Base-by-base conservation (phyloP, 805 yeast genomes). In the Phaffomyces thermotolerans region DNA sequence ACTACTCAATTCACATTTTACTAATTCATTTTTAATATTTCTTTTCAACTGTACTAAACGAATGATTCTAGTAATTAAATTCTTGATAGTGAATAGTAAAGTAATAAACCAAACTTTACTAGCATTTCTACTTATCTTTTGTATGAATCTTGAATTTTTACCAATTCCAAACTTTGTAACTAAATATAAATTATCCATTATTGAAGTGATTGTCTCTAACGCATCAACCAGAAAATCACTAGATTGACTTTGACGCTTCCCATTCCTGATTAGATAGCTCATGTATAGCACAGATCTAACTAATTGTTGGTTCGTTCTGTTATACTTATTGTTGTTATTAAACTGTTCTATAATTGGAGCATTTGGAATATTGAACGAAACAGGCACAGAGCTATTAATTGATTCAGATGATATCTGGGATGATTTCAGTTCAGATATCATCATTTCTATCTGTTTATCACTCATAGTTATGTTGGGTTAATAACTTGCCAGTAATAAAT, bases 61-160 rank as follows among this genome's bases (percentile, higher is more conserved):
- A 1, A 44, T 18, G 3, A 52, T 44, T 4, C 40, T 38, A 15
- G 39, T 34, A 15, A 49, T 12, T 1, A 46, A 18, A 7, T 41
- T 47, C 35, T 44, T 49, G 17, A 52, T 41, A 3, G 38, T 46
- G 18, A 52, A 44, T 9, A 52, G 13, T 14, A 52, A 27, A 1
- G 51, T 52, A 1, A 52, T 37, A 29, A 51, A 49, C 56, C 56
- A 52, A 2, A 51, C 41, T 34, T 49, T 51, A 33, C 46, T 45
- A 3, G 52, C 45, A 30, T 43, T 45, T 8, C 25, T 27, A 18
- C 39, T 42, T 3, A 47, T 20, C 4, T 20, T 20, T 9, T 40
- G 22, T 8, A 52, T 27, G 4, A 41, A 12, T 10, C 40, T 46
- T 1, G 49, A 43, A 25, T 45, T 39, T 27, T 44, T 48, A 2